Percentiles rank a stretch among this genome's conserved stretches.
These are phyloP conservation scores for Xerocomus brunneocitrinus DNA, from an alignment of 768 basidiomycete genomes.

Conservation along the genomic window DNA sequence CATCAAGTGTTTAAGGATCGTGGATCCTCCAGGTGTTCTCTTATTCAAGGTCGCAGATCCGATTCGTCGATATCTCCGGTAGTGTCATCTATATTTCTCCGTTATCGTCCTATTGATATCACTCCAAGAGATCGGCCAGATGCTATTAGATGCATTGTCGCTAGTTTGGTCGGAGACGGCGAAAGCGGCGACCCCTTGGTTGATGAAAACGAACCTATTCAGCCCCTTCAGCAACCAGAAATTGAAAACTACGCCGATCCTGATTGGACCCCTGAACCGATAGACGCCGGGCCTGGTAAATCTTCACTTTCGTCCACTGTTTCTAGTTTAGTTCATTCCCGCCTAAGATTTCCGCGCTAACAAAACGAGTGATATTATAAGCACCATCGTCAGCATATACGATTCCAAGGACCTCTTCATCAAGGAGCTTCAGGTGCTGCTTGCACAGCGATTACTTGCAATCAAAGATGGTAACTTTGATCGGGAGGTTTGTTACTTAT, in stretches of 20 bases:
- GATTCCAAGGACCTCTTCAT: slow-evolving; percentile 96
- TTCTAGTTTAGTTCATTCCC: background rate
- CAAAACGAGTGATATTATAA: slow-evolving; percentile 90
- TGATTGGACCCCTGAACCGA: slow-evolving; percentile 93
- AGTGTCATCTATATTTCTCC: slow-evolving; percentile 7
- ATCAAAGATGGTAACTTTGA: slow-evolving; percentile 80
- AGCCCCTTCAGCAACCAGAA: slow-evolving; percentile 67
- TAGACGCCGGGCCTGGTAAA: slow-evolving; percentile 92
- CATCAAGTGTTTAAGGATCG: slow-evolving; percentile 82
- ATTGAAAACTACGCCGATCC: slow-evolving; percentile 88
- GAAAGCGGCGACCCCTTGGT: slow-evolving; percentile 77
- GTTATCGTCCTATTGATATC: background rate
- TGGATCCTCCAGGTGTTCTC: slow-evolving; percentile 91
- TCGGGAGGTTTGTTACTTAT: slow-evolving; percentile 41
- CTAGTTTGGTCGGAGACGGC: slow-evolving; percentile 83
- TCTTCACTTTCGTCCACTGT: background rate
- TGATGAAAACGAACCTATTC: slow-evolving; percentile 79
- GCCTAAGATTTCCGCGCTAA: slow-evolving; percentile 81
- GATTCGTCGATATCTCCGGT: slow-evolving; percentile 86
- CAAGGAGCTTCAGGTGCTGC: slow-evolving; percentile 88
- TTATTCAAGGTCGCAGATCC: slow-evolving; percentile 93
- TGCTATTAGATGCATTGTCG: slow-evolving; percentile 91
- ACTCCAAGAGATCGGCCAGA: slow-evolving; percentile 71
- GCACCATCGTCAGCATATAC: slow-evolving; percentile 95
- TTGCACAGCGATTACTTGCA: slow-evolving; percentile 81